phyloP scores from a whole-genome alignment of 805 yeast genomes.

The Candida vaughaniae region DNA sequence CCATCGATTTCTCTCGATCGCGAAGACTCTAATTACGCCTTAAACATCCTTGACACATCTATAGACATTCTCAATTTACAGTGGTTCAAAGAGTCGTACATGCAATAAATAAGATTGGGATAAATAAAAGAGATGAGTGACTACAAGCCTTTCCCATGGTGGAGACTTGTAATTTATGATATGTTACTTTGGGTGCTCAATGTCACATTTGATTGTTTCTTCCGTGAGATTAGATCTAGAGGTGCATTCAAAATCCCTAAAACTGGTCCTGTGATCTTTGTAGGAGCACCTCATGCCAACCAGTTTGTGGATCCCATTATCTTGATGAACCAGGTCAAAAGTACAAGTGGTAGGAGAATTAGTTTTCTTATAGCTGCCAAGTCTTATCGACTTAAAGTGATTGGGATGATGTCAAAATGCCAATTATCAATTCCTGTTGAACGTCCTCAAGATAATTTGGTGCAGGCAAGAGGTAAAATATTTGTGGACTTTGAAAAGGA shows the following conservation, averaged over 20 bases:
- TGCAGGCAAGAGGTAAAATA: constrained; percentile 65
- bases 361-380: constrained; percentile 84
- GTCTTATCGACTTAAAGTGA: constrained; percentile 61
- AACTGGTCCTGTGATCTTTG: constrained; percentile 84
- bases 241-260: constrained; percentile 75
- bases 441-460: constrained; percentile 86
- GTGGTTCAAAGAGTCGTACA: too few relatives aligned
- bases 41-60: too few relatives aligned
- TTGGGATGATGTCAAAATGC: constrained; percentile 74
- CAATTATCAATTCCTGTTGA: constrained; percentile 88
- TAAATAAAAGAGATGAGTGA: too few relatives aligned
- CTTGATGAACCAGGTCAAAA: constrained; percentile 76
- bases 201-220: constrained; percentile 59
- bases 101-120: too few relatives aligned
- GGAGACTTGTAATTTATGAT: constrained; percentile 30
- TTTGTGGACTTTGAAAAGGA: constrained; percentile 51
- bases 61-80: too few relatives aligned
- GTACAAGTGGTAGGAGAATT: constrained; percentile 63
- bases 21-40: too few relatives aligned
- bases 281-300: constrained; percentile 97
- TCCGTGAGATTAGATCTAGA: constrained; percentile 83
- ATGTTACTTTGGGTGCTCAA: constrained; percentile 36
- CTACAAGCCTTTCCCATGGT: constrained; percentile 22
- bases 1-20: too few relatives aligned
- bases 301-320: constrained; percentile 84